These are phyloP conservation scores for Inosperma sp. DNA, from an alignment of 768 basidiomycete species.

Conservation along the genomic window DNA sequence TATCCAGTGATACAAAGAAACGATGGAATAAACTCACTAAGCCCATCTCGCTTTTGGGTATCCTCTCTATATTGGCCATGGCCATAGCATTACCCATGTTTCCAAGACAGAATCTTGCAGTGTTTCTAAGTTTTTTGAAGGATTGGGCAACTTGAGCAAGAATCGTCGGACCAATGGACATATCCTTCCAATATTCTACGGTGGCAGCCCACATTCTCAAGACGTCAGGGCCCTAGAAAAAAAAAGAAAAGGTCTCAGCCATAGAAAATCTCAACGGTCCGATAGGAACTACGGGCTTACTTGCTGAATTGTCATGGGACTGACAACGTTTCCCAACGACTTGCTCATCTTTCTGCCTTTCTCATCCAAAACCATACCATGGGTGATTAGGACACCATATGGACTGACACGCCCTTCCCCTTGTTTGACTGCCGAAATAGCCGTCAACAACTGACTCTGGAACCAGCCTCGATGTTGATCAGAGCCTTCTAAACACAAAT, in stretches of 20 bases:
- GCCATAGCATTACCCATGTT: conserved; percentile 50
- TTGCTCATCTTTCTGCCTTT: conserved; percentile 97
- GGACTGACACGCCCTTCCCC: conserved; percentile 40
- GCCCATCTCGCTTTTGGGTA: conserved; percentile 48
- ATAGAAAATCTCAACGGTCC: conserved; percentile 3
- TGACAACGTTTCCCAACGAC: conserved; percentile 86
- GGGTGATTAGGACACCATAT: conserved; percentile 82
- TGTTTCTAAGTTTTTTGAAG: conserved; percentile 80
- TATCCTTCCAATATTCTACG: conserved; percentile 85
- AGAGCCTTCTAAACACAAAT: conserved; percentile 90
- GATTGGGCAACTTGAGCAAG: conserved; percentile 72
- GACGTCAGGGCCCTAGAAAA: conserved; percentile 71
- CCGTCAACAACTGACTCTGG: conserved; percentile 89
- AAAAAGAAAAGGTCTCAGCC: too few species aligned
- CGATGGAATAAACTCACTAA: conserved; percentile 45
- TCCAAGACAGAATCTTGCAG: conserved; percentile 81
- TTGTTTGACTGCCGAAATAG: conserved; percentile 47
- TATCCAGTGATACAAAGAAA: not conserved
- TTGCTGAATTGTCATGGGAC: conserved; percentile 69
- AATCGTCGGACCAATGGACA: conserved; percentile 75
- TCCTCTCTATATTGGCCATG: conserved; percentile 29
- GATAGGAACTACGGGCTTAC: conserved; percentile 38
- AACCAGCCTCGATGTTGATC: conserved; percentile 99
- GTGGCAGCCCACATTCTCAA: conserved; percentile 90
- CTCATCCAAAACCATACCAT: conserved; percentile 95